Evolutionary conservation across 2,329 filamentous ascomycete genomes (phyloP), one percentile per base, ranked within the genome.

Genomic region (Myriangium duriaei): DNA sequence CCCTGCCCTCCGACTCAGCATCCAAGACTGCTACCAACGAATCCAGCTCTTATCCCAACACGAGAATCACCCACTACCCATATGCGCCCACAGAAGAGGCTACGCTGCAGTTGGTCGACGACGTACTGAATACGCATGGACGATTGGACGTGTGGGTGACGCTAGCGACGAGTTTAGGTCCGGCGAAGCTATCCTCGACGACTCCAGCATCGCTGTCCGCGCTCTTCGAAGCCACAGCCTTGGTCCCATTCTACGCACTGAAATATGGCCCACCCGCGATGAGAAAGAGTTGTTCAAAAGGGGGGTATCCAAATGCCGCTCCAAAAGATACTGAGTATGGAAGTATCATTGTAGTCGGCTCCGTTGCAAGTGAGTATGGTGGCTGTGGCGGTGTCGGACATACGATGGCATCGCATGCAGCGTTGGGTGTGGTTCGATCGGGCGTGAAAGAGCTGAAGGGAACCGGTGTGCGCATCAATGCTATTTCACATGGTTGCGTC

Each of bases 221-320:
- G 32, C 69, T 68, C 43, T 76, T 77, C 51, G 71, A 76, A 49
- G 68, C 71, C 2, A 75, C 77, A 49, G 65, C 64, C 28, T 65
- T 77, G 55, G 71, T 72, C 5, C 72, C 74, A 2, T 78, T 79
- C 60, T 76, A 75, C 47, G 74, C 73, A 1, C 61, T 78, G 44
- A 78, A 78, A 51, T 76, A 77, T 48, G 72, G 72, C 0, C 72
- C 74, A 0, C 67, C 72, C 2, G 74, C 75, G 2, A 78, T 79
- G 74, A 64, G 59, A 12, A 78, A 78, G 51, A 65, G 68, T 5
- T 69, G 68, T 0, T 61, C 65, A 1, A 68, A 69, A 44, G 64
- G 68, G 5, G 63, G 52, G 30, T 78, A 79, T 48, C 62, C 70
- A 0, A 78, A 78, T 47, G 74, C 74, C 1, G 68, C 71, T 10